These are phyloP conservation scores for Fusarium luffae DNA, from an alignment of 2,329 filamentous ascomycete genomes.

Conservation along the genomic window DNA sequence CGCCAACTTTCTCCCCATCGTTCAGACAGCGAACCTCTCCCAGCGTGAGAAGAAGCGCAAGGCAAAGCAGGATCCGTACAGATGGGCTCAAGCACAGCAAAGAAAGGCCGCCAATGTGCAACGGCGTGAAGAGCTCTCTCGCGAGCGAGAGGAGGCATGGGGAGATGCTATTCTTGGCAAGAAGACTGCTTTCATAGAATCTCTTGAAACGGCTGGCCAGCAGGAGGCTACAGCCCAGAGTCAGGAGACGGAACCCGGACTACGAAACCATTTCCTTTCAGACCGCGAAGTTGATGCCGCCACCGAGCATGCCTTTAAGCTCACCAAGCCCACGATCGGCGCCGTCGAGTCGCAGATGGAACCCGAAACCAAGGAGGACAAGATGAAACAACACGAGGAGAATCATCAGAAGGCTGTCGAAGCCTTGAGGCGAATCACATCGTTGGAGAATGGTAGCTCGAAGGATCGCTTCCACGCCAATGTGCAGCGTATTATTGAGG, in stretches of 20 bases:
- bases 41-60: constrained; percentile 72
- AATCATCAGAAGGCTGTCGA: constrained; percentile 75
- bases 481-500: constrained; percentile 83
- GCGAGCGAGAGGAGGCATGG: constrained; percentile 70
- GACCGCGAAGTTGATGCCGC: constrained; percentile 74
- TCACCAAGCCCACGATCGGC: constrained; percentile 69
- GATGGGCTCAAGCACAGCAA: constrained; percentile 81
- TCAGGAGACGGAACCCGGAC: constrained; percentile 46
- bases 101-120: constrained; percentile 85
- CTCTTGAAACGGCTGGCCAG: constrained; percentile 75
- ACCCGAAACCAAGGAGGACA: constrained; percentile 52
- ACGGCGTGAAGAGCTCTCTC: constrained; percentile 75
- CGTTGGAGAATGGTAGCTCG: constrained; percentile 79
- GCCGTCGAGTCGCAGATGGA: constrained; percentile 54
- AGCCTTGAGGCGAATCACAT: constrained; percentile 83
- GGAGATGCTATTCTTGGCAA: constrained; percentile 85
- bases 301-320: constrained; percentile 72
- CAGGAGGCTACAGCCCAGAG: constrained; percentile 55
- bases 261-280: constrained; percentile 82
- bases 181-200: constrained; percentile 84
- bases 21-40: constrained; percentile 73
- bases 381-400: constrained; percentile 59
- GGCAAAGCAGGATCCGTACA: constrained; percentile 82
- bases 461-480: constrained; percentile 85
- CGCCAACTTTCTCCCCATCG: constrained; percentile 66